A percentile compares a stretch with the other conserved stretches of the same genome.
Conservation (phyloP, 176 grass and related monocot species). For the Paspalum notatum region DNA sequence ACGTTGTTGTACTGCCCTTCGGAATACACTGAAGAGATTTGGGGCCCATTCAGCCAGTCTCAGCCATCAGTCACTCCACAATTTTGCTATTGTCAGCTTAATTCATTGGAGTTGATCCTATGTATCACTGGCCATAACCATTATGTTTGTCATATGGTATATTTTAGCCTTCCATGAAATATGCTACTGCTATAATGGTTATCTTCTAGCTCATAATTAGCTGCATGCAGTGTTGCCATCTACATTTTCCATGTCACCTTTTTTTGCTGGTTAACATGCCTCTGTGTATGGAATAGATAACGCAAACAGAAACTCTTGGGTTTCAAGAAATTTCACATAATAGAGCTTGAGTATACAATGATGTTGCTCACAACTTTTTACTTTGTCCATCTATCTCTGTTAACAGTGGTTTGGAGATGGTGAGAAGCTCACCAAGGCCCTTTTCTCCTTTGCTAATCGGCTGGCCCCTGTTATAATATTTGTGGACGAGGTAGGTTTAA, state of each 20-base stretch:
- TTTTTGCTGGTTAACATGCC: background rate
- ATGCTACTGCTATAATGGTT: slow-evolving; percentile 4
- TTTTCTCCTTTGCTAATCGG: slow-evolving; percentile 91
- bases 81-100: background rate
- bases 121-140: background rate
- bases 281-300: slow-evolving; percentile 31
- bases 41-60: too few species aligned
- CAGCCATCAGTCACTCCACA: too few species aligned
- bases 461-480: slow-evolving; percentile 96
- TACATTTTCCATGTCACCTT: background rate
- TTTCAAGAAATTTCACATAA: slow-evolving; percentile 17
- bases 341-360: background rate
- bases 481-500: slow-evolving; percentile 82
- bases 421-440: slow-evolving; percentile 94
- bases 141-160: slow-evolving; percentile 23
- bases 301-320: background rate
- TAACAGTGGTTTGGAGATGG: slow-evolving; percentile 97
- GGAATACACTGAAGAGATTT: too few species aligned
- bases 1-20: too few species aligned
- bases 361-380: slow-evolving; percentile 9
- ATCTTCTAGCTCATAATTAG: slow-evolving; percentile 31
- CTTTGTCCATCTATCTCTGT: slow-evolving; percentile 41
- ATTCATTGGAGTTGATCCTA: slow-evolving; percentile 8
- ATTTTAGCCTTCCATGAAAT: slow-evolving; percentile 11
- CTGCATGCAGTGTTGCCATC: background rate